Conservation (phyloP, 257 asterid species). For the Solanum peruvianum region DNA sequence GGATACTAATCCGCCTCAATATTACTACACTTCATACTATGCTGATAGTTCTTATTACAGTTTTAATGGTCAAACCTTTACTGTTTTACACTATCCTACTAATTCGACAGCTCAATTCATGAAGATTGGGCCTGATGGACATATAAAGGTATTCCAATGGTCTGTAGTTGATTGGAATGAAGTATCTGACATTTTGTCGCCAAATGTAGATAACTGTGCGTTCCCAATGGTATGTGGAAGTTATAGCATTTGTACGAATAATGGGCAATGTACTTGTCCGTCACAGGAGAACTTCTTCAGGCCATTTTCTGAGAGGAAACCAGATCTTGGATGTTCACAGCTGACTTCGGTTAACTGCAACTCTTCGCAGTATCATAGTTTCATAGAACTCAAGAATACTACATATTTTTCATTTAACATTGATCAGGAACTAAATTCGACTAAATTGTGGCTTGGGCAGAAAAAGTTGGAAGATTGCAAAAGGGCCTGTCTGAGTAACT, state of each 20-base stretch:
- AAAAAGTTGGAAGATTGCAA: background rate
- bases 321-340: background rate
- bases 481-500: background rate
- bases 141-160: background rate
- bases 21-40: background rate
- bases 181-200: background rate
- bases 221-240: background rate
- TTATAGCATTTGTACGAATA: background rate
- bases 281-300: background rate
- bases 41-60: background rate
- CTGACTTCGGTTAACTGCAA: background rate
- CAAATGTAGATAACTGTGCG: background rate
- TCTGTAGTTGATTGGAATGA: background rate
- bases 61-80: background rate
- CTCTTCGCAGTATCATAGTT: background rate
- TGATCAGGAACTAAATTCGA: background rate
- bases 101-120: background rate
- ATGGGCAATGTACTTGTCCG: constrained; percentile 1
- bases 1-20: background rate
- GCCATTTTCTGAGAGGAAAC: background rate
- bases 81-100: background rate
- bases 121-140: background rate
- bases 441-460: background rate
- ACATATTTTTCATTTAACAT: background rate
- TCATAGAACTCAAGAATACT: background rate